A percentile compares a stretch with the other conserved stretches of the same genome.
Conservation (phyloP, 2,329 filamentous ascomycete genomes). For the Verticillium tricorpus region DNA sequence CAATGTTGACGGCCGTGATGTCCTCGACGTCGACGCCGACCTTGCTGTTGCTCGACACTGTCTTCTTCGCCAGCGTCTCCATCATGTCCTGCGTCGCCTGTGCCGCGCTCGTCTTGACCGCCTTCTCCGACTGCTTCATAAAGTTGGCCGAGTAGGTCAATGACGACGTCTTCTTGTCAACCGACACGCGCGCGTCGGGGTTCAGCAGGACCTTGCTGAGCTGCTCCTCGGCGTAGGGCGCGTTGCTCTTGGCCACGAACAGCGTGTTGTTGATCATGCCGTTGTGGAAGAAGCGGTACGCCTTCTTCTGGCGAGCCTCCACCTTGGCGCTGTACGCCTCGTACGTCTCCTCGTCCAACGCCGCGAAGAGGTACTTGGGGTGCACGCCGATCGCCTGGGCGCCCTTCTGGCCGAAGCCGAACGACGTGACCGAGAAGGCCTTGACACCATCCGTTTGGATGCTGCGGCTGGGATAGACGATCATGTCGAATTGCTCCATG, state of each 20-base stretch:
- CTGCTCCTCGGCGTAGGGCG: constrained; percentile 86
- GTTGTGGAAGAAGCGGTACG: constrained; percentile 98
- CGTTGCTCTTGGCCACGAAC: constrained; percentile 90
- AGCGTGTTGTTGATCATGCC: constrained; percentile 96
- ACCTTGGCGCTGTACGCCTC: constrained; percentile 82
- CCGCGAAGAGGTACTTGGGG: constrained; percentile 90
- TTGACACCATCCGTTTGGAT: constrained; percentile 98
- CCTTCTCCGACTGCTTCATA: constrained; percentile 60
- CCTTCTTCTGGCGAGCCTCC: constrained; percentile 92
- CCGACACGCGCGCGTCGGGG: constrained; percentile 78
- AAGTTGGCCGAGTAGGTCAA: constrained; percentile 69
- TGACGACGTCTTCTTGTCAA: constrained; percentile 81
- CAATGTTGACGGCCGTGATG: constrained; percentile 80
- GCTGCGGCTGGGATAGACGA: constrained; percentile 90
- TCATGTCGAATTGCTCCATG: constrained; percentile 97
- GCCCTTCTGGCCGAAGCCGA: constrained; percentile 98
- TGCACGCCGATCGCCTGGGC: constrained; percentile 96
- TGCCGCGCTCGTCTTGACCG: constrained; percentile 38
- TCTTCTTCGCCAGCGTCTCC: constrained; percentile 67
- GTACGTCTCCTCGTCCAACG: constrained; percentile 84
- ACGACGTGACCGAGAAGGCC: constrained; percentile 97
- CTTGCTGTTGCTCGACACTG: constrained; percentile 61
- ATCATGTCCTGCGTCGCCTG: constrained; percentile 71
- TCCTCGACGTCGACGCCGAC: constrained; percentile 94
- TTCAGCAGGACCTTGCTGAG: constrained; percentile 88